Percentiles rank a stretch among this genome's conserved stretches.
Evolutionary conservation across 2,329 filamentous ascomycete genomes (phyloP).

Genomic region (Alternaria conjuncta): DNA sequence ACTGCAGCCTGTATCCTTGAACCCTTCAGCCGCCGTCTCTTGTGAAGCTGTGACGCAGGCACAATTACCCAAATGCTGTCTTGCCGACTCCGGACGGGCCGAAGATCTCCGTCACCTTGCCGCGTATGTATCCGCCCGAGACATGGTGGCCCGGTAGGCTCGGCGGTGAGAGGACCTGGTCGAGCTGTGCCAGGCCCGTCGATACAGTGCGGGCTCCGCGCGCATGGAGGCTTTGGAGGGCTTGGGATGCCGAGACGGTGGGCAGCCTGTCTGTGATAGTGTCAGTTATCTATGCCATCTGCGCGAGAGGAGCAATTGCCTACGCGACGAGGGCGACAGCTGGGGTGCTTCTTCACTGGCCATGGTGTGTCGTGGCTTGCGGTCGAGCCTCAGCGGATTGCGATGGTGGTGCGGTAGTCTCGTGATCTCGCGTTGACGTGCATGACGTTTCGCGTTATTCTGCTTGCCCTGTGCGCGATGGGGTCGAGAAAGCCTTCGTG

Average conservation of each 20-base stretch:
- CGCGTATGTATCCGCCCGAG: constrained; percentile 68
- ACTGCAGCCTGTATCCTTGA: constrained; percentile 72
- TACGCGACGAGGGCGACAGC: constrained; percentile 49
- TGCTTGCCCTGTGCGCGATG: constrained; percentile 3
- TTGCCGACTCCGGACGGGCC: constrained; percentile 87
- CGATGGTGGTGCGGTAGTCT: constrained; percentile 15
- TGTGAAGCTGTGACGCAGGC: constrained; percentile 17
- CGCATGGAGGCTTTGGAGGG: constrained; percentile 65
- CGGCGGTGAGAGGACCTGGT: constrained; percentile 49
- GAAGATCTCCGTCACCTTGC: constrained; percentile 85
- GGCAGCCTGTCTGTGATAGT: constrained; percentile 70
- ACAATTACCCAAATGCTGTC: constrained; percentile 76
- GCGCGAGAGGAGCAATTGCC: constrained; percentile 13
- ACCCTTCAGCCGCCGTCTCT: constrained; percentile 33
- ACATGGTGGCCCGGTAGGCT: constrained; percentile 29
- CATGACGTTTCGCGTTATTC: constrained; percentile 25
- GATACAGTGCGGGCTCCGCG: constrained; percentile 55
- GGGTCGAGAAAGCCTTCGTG: not conserved
- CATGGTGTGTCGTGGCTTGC: constrained; percentile 31
- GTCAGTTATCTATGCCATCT: constrained; percentile 19
- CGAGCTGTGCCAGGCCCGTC: constrained; percentile 58
- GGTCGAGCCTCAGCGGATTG: constrained; percentile 6
- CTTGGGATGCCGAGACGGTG: constrained; percentile 77
- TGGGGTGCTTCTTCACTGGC: constrained; percentile 34
- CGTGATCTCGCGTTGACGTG: constrained; percentile 25